Base-by-base conservation (phyloP, 1,284 basidiomycete genomes). In the Ustanciosporium gigantosporum region DNA sequence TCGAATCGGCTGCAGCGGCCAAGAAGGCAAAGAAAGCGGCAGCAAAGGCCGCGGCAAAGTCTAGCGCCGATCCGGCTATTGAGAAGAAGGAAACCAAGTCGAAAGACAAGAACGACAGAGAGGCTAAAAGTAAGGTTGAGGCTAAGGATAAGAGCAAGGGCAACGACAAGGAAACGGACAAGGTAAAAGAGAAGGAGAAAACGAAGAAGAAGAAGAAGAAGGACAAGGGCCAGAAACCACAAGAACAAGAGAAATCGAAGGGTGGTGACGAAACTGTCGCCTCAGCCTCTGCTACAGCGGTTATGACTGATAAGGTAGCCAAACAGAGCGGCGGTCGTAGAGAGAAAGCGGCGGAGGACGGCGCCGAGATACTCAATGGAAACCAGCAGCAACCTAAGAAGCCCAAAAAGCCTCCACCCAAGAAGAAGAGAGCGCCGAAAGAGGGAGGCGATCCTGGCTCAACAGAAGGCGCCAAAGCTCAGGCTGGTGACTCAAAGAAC, bases 11-110 rank as follows among this genome's bases (percentile, higher is more conserved):
- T 1, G 60, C 58, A 2, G 41, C 46, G 17, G 38, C 40, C n/a
- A 61, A 47, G 22, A 46, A 42, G 39, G 45, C 58, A 16, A 52
- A 62, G 32, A 66, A 57, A 36, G 15, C 40, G 25, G 46, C 7
- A 8, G 41, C 41, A 31, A 34, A 35, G 17, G 34, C 31, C 15
- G 35, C n/a, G 17, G 36, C 43, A 34, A 35, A 6, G 16, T 19
- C 34, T 13, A 24, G 25, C 14, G 9, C 46, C 15, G n/a, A n/a
- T n/a, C 45, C 44, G 13, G 47, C 37, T 2, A 32, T 21, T 8
- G 49, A 32, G 2, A 52, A 48, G 21, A 46, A 34, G 11, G 42
- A 24, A 7, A 38, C 32, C 5, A 44, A 14, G 15, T 27, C 31
- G 16, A 35, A 16, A 14, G 16, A 9, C 20, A 19, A 8, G 9